These are phyloP conservation scores for Thalassia testudinum DNA, from an alignment of 116 monocot genomes.

Conservation along the genomic window DNA sequence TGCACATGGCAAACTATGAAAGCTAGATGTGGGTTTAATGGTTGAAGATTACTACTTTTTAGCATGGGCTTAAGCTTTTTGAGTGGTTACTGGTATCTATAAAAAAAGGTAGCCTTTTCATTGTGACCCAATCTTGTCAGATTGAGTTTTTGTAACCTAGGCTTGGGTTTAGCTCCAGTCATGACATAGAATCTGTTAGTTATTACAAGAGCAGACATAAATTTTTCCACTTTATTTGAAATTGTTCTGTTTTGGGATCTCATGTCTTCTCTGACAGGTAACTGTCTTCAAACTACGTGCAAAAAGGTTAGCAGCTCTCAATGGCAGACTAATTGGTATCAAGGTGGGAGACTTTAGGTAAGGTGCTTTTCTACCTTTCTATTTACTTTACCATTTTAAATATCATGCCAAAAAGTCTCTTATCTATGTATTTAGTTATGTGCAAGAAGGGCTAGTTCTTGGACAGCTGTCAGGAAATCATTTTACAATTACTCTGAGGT, in stretches of 20 bases:
- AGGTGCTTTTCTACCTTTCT: slow-evolving; percentile 1
- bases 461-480: slow-evolving; percentile 76
- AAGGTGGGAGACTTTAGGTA: slow-evolving; percentile 84
- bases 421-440: slow-evolving; percentile 30
- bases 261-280: slow-evolving; percentile 25
- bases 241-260: slow-evolving; percentile 1
- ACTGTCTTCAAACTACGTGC: slow-evolving; percentile 89
- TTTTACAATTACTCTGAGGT: slow-evolving; percentile 89
- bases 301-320: slow-evolving; percentile 60
- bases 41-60: no score
- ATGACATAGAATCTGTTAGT: no score
- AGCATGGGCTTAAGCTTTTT: no score
- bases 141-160: no score
- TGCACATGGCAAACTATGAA: no score
- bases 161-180: no score
- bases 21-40: no score
- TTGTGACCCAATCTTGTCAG: no score
- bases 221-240: no score
- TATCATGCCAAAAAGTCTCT: neutral
- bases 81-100: no score
- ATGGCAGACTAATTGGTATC: slow-evolving; percentile 64
- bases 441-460: slow-evolving; percentile 73
- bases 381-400: neutral
- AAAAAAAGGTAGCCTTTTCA: no score
- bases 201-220: no score